These are phyloP conservation scores for Populus trichocarpa DNA, from an alignment of 441 rosid genomes.

Conservation along the genomic window DNA sequence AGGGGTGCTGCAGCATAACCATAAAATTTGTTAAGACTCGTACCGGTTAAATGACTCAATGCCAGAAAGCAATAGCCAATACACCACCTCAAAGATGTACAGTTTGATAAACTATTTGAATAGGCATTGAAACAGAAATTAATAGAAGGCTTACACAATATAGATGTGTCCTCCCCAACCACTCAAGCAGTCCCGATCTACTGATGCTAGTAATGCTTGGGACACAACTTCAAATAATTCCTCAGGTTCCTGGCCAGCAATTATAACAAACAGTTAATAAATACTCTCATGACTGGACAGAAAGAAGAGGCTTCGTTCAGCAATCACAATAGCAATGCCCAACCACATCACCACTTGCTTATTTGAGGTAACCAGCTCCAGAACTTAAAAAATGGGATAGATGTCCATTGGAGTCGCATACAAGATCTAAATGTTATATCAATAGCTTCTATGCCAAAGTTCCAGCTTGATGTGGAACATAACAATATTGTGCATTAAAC, in stretches of 20 bases:
- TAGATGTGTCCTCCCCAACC: constrained; percentile 99
- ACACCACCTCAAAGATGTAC: background rate
- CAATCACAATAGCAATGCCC: background rate
- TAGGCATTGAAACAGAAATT: background rate
- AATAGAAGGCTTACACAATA: constrained; percentile 67
- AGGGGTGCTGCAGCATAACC: constrained; percentile 60
- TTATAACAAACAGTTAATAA: constrained; percentile 9
- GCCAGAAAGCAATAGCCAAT: background rate
- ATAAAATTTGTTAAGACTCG: background rate
- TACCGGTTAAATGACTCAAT: background rate
- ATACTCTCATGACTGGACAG: too few species aligned
- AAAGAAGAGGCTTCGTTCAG: background rate
- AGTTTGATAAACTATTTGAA: background rate
- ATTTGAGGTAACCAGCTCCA: background rate
- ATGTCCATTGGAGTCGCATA: background rate
- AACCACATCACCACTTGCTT: background rate
- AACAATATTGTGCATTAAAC: background rate
- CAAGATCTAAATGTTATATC: background rate
- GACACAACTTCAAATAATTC: constrained; percentile 84
- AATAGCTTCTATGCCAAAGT: background rate
- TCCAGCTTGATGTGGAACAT: background rate
- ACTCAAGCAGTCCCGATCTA: constrained; percentile 93
- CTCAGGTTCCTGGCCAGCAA: constrained; percentile 68
- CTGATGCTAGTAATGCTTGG: constrained; percentile 86
- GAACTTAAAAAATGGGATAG: background rate